Conservation (phyloP, 2,329 filamentous ascomycete species). For the Sarocladiaceae sp. region DNA sequence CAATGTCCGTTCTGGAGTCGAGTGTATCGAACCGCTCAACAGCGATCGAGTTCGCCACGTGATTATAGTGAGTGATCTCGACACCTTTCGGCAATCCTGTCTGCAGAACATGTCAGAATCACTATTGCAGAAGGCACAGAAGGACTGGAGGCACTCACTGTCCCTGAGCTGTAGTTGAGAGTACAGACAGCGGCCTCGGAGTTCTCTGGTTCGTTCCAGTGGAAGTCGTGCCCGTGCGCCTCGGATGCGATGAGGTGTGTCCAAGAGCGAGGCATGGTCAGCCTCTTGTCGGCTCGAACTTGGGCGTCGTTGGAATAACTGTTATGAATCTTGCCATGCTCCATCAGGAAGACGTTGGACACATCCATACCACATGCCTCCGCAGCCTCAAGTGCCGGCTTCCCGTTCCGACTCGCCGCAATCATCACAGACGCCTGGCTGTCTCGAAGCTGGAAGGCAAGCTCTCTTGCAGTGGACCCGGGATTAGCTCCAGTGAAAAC, state of each 20-base stretch:
- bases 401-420: constrained; percentile 54
- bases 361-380: constrained; percentile 48
- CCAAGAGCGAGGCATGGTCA: constrained; percentile 44
- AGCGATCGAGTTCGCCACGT: constrained; percentile 66
- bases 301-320: neutral
- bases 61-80: constrained; percentile 73
- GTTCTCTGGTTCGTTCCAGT: constrained; percentile 56
- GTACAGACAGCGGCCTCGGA: constrained; percentile 54
- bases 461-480: constrained; percentile 60
- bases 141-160: constrained; percentile 28
- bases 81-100: constrained; percentile 84
- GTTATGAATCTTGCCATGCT: constrained; percentile 24
- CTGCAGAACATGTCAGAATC: constrained; percentile 12
- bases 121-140: neutral
- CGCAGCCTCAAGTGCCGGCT: constrained; percentile 64
- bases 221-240: constrained; percentile 50
- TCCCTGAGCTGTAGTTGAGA: constrained; percentile 77
- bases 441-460: constrained; percentile 72
- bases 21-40: constrained; percentile 31
- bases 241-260: constrained; percentile 51
- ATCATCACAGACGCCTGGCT: constrained; percentile 65
- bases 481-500: constrained; percentile 76
- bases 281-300: neutral
- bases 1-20: neutral
- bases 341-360: constrained; percentile 61